These are phyloP conservation scores for Elsinoe necatrix DNA, from an alignment of 2,329 filamentous ascomycete genomes.

Conservation along the genomic window DNA sequence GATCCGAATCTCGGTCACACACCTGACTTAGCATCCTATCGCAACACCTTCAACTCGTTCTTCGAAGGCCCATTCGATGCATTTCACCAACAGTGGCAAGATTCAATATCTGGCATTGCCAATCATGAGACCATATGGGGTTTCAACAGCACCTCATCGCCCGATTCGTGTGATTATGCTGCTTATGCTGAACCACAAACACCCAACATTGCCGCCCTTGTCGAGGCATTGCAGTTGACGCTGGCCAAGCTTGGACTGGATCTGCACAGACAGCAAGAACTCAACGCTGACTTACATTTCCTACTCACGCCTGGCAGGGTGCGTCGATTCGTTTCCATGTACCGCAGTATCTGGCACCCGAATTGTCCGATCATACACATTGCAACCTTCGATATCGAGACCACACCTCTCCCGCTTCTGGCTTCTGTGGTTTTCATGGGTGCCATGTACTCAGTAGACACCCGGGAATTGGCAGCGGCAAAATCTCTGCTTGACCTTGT, in stretches of 20 bases:
- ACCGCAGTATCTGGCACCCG: slow-evolving; percentile 13
- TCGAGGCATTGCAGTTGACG: slow-evolving; percentile 8
- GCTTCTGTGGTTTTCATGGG: slow-evolving; percentile 12
- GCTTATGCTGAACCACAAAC: slow-evolving; percentile 12
- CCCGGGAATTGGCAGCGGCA: slow-evolving; percentile 2
- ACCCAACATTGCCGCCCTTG: slow-evolving; percentile 8
- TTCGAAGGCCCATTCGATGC: slow-evolving; percentile 12
- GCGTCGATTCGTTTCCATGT: slow-evolving; percentile 12
- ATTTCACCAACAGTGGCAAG: slow-evolving; percentile 15
- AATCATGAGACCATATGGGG: slow-evolving; percentile 9
- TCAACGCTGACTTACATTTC: slow-evolving; percentile 14
- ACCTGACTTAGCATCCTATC: background rate
- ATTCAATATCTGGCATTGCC: slow-evolving; percentile 7
- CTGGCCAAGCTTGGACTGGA: slow-evolving; percentile 9
- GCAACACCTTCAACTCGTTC: slow-evolving; percentile 8
- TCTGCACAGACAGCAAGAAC: slow-evolving; percentile 10
- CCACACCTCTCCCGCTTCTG: slow-evolving; percentile 8
- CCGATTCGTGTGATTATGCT: slow-evolving; percentile 13
- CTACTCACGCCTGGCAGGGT: slow-evolving; percentile 7
- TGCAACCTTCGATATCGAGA: slow-evolving; percentile 15
- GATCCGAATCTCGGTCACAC: background rate
- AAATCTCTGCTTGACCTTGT: slow-evolving; percentile 9
- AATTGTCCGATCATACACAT: slow-evolving; percentile 15
- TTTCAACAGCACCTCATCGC: slow-evolving; percentile 10
- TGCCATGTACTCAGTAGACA: slow-evolving; percentile 16